Conservation (phyloP, 1,139 yeast genomes). For the Eremothecium coryli region DNA sequence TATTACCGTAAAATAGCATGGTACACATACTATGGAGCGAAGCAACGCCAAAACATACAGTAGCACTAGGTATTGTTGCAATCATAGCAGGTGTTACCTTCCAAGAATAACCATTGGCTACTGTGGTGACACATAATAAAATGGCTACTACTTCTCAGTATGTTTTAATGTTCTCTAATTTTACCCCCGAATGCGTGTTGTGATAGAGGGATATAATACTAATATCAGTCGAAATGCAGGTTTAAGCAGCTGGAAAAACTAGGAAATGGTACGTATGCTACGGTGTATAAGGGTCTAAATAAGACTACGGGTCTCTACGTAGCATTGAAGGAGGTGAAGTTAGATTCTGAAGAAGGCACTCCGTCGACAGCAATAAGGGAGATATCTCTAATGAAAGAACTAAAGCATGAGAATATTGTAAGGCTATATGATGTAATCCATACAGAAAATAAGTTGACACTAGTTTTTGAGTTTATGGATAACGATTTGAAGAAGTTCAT, state of each 20-base stretch:
- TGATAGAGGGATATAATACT: too few species aligned
- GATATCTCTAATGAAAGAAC: slow-evolving; percentile 91
- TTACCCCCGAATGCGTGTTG: too few species aligned
- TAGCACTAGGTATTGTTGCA: too few species aligned
- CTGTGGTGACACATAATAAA: not conserved
- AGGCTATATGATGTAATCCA: slow-evolving; percentile 92
- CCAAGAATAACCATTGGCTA: too few species aligned
- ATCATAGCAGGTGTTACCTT: too few species aligned
- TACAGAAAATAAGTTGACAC: slow-evolving; percentile 87
- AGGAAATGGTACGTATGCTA: slow-evolving; percentile 97
- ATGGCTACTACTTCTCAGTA: slow-evolving; percentile 25
- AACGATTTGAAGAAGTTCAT: slow-evolving; percentile 87
- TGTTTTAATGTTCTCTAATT: too few species aligned
- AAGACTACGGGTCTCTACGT: slow-evolving; percentile 86
- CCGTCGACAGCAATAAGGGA: slow-evolving; percentile 97
- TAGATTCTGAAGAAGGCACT: slow-evolving; percentile 96
- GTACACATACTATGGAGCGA: too few species aligned
- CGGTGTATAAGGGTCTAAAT: slow-evolving; percentile 93
- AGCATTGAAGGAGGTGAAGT: slow-evolving; percentile 86
- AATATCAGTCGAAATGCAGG: slow-evolving; percentile 13
- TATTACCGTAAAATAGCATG: too few species aligned
- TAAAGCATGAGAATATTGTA: slow-evolving; percentile 89
- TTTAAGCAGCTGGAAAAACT: slow-evolving; percentile 62
- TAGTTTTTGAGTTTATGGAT: slow-evolving; percentile 92
- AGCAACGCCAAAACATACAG: too few species aligned